phyloP scores from a whole-genome alignment of 176 grass and related monocot genomes.

The Urochloa ruziziensis region DNA sequence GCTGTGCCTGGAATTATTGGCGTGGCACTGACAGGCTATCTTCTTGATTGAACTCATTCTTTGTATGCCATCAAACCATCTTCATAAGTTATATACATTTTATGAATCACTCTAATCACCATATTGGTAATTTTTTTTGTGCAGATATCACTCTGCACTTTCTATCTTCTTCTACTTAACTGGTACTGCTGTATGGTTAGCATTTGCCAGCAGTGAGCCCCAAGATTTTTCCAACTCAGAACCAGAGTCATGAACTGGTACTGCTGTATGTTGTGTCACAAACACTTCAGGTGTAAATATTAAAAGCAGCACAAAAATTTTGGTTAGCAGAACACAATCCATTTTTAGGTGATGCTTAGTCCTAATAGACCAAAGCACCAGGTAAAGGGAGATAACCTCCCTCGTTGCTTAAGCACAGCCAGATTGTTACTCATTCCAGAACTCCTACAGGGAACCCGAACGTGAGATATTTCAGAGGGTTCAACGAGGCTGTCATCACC shows the following conservation, averaged over 20 bases:
- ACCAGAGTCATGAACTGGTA: background rate
- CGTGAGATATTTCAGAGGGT: no score
- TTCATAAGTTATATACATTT: background rate
- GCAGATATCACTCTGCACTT: slow-evolving; percentile 88
- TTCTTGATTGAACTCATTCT: slow-evolving; percentile 92
- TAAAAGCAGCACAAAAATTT: background rate
- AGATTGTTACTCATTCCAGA: no score
- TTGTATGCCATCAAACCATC: slow-evolving; percentile 56
- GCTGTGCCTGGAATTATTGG: slow-evolving; percentile 88
- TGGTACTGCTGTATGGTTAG: slow-evolving; percentile 78
- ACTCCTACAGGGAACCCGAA: no score
- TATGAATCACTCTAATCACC: background rate
- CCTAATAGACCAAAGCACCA: no score
- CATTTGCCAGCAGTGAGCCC: slow-evolving; percentile 84
- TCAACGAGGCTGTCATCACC: no score
- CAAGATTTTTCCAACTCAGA: slow-evolving; percentile 58
- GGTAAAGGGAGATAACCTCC: no score
- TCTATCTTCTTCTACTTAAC: slow-evolving; percentile 98
- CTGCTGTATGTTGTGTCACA: no score
- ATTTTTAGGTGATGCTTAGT: no score
- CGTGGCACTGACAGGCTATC: slow-evolving; percentile 76
- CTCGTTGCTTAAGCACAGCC: no score
- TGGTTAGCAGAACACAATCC: background rate
- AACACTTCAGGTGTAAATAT: background rate
- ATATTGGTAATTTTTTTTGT: background rate